These are phyloP conservation scores for Penicillium fuscoglaucum DNA, from an alignment of 2,329 filamentous ascomycete species.

Conservation along the genomic window DNA sequence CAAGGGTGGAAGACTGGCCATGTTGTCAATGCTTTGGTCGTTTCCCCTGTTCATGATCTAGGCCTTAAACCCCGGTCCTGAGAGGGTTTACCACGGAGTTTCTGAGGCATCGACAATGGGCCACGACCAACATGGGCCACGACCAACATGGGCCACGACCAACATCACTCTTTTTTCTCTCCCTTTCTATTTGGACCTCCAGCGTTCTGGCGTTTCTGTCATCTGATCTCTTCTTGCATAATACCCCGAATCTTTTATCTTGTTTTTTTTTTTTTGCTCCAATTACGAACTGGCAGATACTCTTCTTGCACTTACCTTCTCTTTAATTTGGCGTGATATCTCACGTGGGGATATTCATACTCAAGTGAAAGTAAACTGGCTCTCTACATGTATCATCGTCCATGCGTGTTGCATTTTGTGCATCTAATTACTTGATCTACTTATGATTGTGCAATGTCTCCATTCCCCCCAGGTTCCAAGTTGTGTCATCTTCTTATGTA, in stretches of 20 bases:
- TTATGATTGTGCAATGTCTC: background rate
- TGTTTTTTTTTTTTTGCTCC: background rate
- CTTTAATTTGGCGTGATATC: background rate
- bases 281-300: background rate
- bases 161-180: background rate
- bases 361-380: background rate
- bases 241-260: conserved; percentile 27
- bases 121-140: too few species aligned
- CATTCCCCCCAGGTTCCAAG: background rate
- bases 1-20: conserved; percentile 77
- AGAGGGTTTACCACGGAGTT: background rate
- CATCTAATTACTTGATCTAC: background rate
- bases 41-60: conserved; percentile 22
- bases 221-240: conserved; percentile 24
- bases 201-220: conserved; percentile 22
- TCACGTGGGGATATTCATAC: background rate
- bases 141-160: too few species aligned
- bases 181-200: conserved; percentile 1
- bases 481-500: background rate
- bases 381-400: background rate
- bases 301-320: background rate
- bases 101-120: background rate
- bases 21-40: conserved; percentile 75
- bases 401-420: background rate
- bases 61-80: background rate